Conservation (phyloP, 1,284 basidiomycete genomes). For the Rhodotorula mucilaginosa region DNA sequence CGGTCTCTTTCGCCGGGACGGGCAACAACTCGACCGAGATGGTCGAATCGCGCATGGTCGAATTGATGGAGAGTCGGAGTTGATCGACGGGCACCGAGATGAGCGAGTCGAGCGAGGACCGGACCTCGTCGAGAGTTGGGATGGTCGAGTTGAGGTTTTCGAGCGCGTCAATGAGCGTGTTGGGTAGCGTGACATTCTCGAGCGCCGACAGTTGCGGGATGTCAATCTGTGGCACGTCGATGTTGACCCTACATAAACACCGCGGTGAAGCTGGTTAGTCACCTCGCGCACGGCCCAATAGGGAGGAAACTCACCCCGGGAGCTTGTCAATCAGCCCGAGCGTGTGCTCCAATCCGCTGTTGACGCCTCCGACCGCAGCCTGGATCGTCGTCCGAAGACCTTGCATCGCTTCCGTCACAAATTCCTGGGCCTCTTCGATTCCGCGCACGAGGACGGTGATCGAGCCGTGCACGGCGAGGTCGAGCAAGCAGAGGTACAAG, state of each 20-base stretch:
- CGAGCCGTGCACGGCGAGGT: conserved; percentile 78
- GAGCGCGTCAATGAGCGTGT: conserved; percentile 71
- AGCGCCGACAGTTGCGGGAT: conserved; percentile 70
- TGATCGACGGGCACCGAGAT: conserved; percentile 81
- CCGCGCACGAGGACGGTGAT: conserved; percentile 76
- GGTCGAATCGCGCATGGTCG: conserved; percentile 58
- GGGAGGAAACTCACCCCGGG: conserved; percentile 31
- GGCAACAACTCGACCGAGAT: conserved; percentile 60
- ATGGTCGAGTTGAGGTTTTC: conserved; percentile 73
- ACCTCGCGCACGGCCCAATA: too few relatives aligned
- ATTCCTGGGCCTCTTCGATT: conserved; percentile 64
- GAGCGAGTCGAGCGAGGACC: conserved; percentile 66
- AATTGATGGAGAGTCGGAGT: conserved; percentile 80
- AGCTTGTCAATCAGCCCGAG: conserved; percentile 69
- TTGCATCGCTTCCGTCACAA: conserved; percentile 63
- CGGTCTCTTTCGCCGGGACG: conserved; percentile 63
- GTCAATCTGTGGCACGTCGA: conserved; percentile 65
- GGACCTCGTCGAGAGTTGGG: conserved; percentile 74
- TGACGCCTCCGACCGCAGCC: conserved; percentile 65
- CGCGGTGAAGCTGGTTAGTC: too few relatives aligned
- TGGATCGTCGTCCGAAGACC: conserved; percentile 67
- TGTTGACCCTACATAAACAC: conserved; percentile 58
- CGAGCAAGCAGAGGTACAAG: conserved; percentile 85
- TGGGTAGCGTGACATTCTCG: conserved; percentile 75
- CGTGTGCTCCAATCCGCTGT: conserved; percentile 64